Conservation (phyloP, 345 rosid species). For the Viola odorata region DNA sequence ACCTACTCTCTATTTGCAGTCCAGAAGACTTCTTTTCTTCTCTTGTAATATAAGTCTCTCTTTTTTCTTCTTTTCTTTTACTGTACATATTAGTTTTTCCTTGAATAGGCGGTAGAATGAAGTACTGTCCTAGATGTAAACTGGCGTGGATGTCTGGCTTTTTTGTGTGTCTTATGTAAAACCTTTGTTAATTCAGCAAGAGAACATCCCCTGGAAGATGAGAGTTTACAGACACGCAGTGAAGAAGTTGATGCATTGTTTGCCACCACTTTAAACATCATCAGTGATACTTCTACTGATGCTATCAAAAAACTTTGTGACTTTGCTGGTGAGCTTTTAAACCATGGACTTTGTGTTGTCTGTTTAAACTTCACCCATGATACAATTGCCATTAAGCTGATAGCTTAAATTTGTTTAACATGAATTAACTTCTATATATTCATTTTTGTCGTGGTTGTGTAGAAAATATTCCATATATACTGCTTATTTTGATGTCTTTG, state of each 20-base stretch:
- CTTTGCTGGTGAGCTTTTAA: constrained; percentile 56
- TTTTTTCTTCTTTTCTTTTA: no score
- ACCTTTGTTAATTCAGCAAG: constrained; percentile 21
- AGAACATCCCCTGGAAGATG: constrained; percentile 40
- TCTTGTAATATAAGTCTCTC: no score
- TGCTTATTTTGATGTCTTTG: no score
- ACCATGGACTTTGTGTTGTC: no score
- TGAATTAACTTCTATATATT: no score
- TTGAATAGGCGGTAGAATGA: background rate
- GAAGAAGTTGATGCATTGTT: constrained; percentile 83
- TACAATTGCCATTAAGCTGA: no score
- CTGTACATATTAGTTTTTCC: background rate
- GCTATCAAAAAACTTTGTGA: constrained; percentile 55
- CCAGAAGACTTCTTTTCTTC: no score
- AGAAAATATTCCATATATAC: no score
- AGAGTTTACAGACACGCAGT: constrained; percentile 40
- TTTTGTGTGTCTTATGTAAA: constrained; percentile 3
- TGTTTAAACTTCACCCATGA: background rate
- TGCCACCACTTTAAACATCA: constrained; percentile 65
- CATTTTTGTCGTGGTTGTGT: no score
- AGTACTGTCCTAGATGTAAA: background rate
- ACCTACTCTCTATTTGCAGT: no score
- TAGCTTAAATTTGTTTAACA: no score
- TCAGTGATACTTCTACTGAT: constrained; percentile 53
- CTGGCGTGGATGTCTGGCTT: background rate